Percentiles rank a stretch among this genome's conserved stretches.
Conservation (phyloP, 1,284 basidiomycete genomes). For the Fomitopsis pinicola region DNA sequence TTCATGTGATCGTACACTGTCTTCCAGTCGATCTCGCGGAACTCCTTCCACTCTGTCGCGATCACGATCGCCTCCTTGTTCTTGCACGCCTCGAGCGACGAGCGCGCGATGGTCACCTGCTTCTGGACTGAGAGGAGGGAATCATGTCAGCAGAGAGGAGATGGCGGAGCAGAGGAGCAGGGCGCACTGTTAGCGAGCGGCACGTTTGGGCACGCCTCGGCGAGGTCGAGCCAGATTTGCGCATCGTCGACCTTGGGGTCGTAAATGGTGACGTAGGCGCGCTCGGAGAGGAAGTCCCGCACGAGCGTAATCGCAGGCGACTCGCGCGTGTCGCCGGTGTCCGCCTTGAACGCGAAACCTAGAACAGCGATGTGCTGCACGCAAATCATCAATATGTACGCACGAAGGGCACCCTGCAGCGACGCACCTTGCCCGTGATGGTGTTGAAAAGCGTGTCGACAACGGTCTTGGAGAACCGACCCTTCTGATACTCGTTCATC, state of each 20-base stretch:
- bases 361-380: slow-evolving; percentile 89
- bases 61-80: slow-evolving; percentile 91
- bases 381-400: slow-evolving; percentile 14
- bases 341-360: slow-evolving; percentile 95
- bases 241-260: slow-evolving; percentile 81
- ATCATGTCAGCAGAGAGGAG: neutral
- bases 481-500: slow-evolving; percentile 97
- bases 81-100: slow-evolving; percentile 85
- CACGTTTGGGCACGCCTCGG: slow-evolving; percentile 57
- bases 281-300: slow-evolving; percentile 90
- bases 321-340: slow-evolving; percentile 97
- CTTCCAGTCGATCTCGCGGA: slow-evolving; percentile 88
- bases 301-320: slow-evolving; percentile 95
- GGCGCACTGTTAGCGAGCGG: slow-evolving; percentile 58
- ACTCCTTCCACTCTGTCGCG: slow-evolving; percentile 96
- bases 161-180: neutral
- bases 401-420: neutral
- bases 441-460: slow-evolving; percentile 98
- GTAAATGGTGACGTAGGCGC: slow-evolving; percentile 84
- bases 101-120: slow-evolving; percentile 75
- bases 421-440: slow-evolving; percentile 83
- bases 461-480: slow-evolving; percentile 84
- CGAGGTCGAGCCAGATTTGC: slow-evolving; percentile 76
- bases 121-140: slow-evolving; percentile 63
- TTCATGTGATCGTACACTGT: slow-evolving; percentile 85